phyloP scores from a whole-genome alignment of 2,329 filamentous ascomycete genomes.

The Aspergillus sp. region DNA sequence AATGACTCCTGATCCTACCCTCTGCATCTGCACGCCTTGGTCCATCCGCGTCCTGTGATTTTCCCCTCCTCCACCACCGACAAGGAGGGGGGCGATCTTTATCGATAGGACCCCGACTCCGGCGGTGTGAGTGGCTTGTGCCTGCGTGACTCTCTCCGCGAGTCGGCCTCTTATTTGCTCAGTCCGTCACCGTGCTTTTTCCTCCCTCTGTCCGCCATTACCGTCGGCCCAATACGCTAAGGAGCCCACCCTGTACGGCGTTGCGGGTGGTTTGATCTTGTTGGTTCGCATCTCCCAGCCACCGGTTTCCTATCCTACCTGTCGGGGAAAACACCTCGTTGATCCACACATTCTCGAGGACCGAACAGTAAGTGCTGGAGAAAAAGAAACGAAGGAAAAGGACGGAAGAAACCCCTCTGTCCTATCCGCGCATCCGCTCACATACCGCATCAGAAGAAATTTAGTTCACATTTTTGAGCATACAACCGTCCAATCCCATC shows the following conservation, averaged over 20 bases:
- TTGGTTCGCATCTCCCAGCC: conserved; percentile 22
- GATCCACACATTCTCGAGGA: conserved; percentile 10
- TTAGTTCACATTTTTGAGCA: conserved; percentile 20
- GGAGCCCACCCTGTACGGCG: not conserved
- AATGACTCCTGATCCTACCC: too few relatives aligned
- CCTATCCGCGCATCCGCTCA: conserved; percentile 5
- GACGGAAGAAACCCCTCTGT: not conserved
- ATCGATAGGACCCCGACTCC: conserved; percentile 29
- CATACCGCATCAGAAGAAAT: conserved; percentile 9
- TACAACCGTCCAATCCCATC: conserved; percentile 16
- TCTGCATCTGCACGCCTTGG: not conserved
- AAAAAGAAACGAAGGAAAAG: not conserved
- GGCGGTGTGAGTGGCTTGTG: conserved; percentile 23
- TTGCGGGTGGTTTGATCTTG: not conserved
- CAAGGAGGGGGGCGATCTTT: conserved; percentile 29
- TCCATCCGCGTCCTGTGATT: not conserved
- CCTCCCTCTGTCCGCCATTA: not conserved
- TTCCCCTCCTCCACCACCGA: not conserved
- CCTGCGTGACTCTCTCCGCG: conserved; percentile 25
- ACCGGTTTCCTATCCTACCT: conserved; percentile 16
- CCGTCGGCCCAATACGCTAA: not conserved
- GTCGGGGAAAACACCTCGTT: conserved; percentile 8
- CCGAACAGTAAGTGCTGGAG: not conserved
- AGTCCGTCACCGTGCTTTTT: conserved; percentile 6
- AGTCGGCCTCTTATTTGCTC: conserved; percentile 6